phyloP scores from a whole-genome alignment of 768 basidiomycete genomes.

The Bullera alba region DNA sequence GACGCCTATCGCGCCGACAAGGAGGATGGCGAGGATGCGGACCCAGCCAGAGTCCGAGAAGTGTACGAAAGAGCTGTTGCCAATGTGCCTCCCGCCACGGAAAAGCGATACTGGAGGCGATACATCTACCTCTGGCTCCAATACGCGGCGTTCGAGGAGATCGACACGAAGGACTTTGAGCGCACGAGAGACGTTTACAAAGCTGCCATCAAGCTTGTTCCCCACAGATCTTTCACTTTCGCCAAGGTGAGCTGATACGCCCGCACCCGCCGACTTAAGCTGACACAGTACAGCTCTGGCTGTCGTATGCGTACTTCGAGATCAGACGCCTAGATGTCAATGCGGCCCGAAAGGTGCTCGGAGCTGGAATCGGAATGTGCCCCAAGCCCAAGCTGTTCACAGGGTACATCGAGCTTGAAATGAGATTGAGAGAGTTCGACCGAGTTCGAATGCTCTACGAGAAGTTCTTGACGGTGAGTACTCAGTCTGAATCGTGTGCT shows the following conservation, averaged over 20 bases:
- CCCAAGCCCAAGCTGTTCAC: conserved; percentile 90
- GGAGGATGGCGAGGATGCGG: conserved; percentile 53
- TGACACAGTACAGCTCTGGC: conserved; percentile 58
- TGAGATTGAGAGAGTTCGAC: conserved; percentile 79
- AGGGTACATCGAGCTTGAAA: conserved; percentile 58
- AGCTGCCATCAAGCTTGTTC: conserved; percentile 77
- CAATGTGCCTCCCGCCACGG: conserved; percentile 85
- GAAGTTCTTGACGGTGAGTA: conserved; percentile 79
- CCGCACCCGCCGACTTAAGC: neutral
- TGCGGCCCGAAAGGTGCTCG: conserved; percentile 81
- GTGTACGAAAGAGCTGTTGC: conserved; percentile 93
- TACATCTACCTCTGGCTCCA: conserved; percentile 64
- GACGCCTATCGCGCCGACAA: conserved; percentile 68
- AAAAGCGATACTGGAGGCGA: conserved; percentile 58
- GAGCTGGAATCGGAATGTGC: conserved; percentile 86
- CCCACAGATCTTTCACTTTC: conserved; percentile 95
- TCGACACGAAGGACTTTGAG: conserved; percentile 83
- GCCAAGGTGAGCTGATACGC: conserved; percentile 57
- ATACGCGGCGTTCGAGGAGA: conserved; percentile 95
- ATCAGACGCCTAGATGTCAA: conserved; percentile 70
- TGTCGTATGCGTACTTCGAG: conserved; percentile 87
- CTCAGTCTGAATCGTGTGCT: neutral
- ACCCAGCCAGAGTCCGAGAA: conserved; percentile 67
- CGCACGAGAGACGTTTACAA: conserved; percentile 88
- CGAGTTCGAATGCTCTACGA: conserved; percentile 83